Conservation (phyloP, 2,329 filamentous ascomycete genomes). For the Microdochium bolleyi region DNA sequence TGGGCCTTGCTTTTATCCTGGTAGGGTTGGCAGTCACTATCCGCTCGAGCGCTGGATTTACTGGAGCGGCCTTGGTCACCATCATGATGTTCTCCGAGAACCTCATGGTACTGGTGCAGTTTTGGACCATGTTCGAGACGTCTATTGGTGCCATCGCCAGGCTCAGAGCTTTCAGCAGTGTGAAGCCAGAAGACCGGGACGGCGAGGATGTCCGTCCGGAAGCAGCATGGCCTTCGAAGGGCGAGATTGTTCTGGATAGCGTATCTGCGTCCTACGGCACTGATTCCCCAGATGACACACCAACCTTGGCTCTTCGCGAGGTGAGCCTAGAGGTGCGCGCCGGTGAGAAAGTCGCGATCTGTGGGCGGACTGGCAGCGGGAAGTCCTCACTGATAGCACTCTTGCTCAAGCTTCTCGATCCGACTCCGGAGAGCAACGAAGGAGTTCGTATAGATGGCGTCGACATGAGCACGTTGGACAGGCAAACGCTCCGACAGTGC, state of each 20-base stretch:
- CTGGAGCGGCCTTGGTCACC: conserved; percentile 20
- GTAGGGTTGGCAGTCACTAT: conserved; percentile 13
- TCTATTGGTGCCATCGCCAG: conserved; percentile 22
- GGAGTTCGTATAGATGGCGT: conserved; percentile 25
- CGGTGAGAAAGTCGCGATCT: conserved; percentile 23
- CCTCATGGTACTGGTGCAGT: conserved; percentile 17
- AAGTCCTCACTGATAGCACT: conserved; percentile 31
- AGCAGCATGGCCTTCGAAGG: conserved; percentile 18
- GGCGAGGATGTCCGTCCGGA: conserved; percentile 13
- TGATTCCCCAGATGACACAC: neutral
- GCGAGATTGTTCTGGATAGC: conserved; percentile 12
- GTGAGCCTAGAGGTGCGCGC: conserved; percentile 17
- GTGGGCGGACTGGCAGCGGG: conserved; percentile 25
- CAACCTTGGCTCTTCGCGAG: conserved; percentile 16
- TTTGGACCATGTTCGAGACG: conserved; percentile 20
- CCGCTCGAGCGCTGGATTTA: conserved; percentile 14
- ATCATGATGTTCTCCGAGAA: conserved; percentile 18
- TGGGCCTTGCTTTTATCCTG: conserved; percentile 12
- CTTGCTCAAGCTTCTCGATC: conserved; percentile 30
- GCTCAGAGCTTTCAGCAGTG: conserved; percentile 14
- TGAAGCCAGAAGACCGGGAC: conserved; percentile 11
- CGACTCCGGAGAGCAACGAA: conserved; percentile 8
- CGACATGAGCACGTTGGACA: conserved; percentile 19
- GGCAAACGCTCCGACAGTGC: conserved; percentile 23
- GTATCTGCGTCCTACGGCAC: conserved; percentile 17